Evolutionary conservation across 306 rosid species (phyloP).

Genomic region (Hylodesmum podocarpum): DNA sequence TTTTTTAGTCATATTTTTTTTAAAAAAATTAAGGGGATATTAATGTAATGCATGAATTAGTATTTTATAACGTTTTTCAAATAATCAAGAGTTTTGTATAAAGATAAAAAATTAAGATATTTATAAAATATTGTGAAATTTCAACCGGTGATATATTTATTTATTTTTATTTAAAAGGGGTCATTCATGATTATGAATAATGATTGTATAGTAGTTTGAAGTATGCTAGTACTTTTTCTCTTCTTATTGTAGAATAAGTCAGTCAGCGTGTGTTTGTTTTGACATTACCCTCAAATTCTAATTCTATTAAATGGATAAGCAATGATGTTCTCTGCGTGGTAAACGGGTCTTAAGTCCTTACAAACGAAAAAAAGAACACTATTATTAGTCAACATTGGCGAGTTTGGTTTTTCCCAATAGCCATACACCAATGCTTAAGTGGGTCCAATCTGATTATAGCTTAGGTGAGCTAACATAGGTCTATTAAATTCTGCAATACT

Average conservation of each 20-base stretch:
- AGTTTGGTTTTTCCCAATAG: constrained; percentile 12
- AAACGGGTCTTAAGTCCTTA: background rate
- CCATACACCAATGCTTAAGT: constrained; percentile 15
- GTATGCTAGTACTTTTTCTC: too few species aligned
- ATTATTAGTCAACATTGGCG: constrained; percentile 20
- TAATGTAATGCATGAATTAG: too few species aligned
- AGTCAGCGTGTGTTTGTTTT: background rate
- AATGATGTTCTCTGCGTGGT: background rate
- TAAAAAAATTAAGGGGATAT: too few species aligned
- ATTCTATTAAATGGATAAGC: background rate
- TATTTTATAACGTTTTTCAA: too few species aligned
- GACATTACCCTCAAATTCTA: background rate
- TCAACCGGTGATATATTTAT: too few species aligned
- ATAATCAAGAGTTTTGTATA: too few species aligned
- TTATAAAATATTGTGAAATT: too few species aligned
- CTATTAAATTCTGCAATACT: constrained; percentile 1
- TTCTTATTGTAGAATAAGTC: background rate
- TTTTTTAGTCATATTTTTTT: too few species aligned
- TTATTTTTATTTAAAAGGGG: too few species aligned
- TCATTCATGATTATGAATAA: too few species aligned
- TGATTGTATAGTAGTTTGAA: too few species aligned
- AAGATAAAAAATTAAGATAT: too few species aligned
- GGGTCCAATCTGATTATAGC: constrained; percentile 30
- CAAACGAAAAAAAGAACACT: background rate
- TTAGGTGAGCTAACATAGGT: constrained; percentile 19